Percentiles rank a stretch among this genome's conserved stretches.
phyloP scores from a whole-genome alignment of 1,139 yeast genomes.

The Geotrichum cucujoidarum region DNA sequence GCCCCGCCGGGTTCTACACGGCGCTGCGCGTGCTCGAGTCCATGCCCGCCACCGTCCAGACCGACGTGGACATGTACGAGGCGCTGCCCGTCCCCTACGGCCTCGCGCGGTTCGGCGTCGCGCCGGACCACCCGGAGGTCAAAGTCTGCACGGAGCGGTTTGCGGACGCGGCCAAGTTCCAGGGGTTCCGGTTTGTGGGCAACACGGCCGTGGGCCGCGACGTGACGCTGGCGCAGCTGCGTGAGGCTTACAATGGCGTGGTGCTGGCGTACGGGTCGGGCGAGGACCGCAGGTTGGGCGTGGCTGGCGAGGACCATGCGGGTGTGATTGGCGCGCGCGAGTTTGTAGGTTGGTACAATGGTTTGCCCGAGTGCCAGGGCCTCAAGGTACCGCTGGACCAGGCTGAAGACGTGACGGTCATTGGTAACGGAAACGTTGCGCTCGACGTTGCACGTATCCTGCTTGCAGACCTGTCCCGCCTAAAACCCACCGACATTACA shows the following conservation, averaged over 20 bases:
- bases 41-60: conserved; percentile 30
- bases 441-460: conserved; percentile 82
- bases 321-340: conserved; percentile 82
- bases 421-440: conserved; percentile 99
- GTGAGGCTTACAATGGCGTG: conserved; percentile 60
- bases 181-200: conserved; percentile 62
- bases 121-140: conserved; percentile 98
- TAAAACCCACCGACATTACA: conserved; percentile 67
- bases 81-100: conserved; percentile 88
- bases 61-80: conserved; percentile 53
- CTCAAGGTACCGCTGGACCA: conserved; percentile 48
- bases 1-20: conserved; percentile 95
- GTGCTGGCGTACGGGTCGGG: conserved; percentile 82
- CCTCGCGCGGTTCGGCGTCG: conserved; percentile 89
- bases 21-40: conserved; percentile 67
- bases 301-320: conserved; percentile 53
- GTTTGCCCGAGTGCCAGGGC: conserved; percentile 58
- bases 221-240: conserved; percentile 47
- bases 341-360: conserved; percentile 96
- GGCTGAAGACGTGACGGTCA: conserved; percentile 63
- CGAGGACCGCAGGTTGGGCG: conserved; percentile 50
- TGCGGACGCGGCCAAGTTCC: conserved; percentile 49
- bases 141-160: conserved; percentile 73
- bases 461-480: conserved; percentile 48
- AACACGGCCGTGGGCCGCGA: conserved; percentile 65